Base-by-base conservation (phyloP, 805 yeast genomes). In the Metschnikowia amazonensis region DNA sequence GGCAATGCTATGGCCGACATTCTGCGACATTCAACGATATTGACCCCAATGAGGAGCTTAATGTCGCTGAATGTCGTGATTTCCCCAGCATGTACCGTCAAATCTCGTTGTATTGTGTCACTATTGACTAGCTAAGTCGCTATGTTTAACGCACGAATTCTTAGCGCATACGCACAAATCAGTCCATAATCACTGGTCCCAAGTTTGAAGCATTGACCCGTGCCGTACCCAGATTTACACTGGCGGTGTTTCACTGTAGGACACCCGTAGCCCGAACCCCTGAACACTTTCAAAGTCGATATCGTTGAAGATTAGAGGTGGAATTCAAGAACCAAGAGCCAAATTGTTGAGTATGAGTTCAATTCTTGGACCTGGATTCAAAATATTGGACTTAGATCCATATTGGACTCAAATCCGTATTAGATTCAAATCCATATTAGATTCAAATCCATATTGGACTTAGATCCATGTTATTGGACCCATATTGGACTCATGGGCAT, bases 91-190 rank as follows among this genome's bases (percentile, higher is more conserved):
- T n/a, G n/a, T n/a, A 16, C 33, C 9, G 8, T 14, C 6, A n/a
- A 30, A 11, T 32, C 21, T 21, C 35, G 20, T 10, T 32, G 13
- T 11, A 11, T 17, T 32, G 18, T 32, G n/a, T 17, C 36, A n/a
- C n/a, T 21, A 16, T 34, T 21, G 10, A n/a, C 25, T 20, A 17
- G 16, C 17, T 7, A 8, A 32, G 35, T 21, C 25, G 25, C 27
- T 21, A 20, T 30, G 20, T 24, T 28, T 16, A 27, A 18, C 24
- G 23, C 27, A 28, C 40, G n/a, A 27, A n/a, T 16, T 34, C 11
- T 34, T 34, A 34, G 25, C 33, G 41, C 41, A 37, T 27, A 37
- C 33, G 41, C 41, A 37, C 20, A 27, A 18, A 37, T 27, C 41
- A 37, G 41, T 37, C 33, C 41, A 37, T 37, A 37, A 13, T 23